phyloP scores from a whole-genome alignment of 2,329 filamentous ascomycete genomes.

The Nemania sp. region DNA sequence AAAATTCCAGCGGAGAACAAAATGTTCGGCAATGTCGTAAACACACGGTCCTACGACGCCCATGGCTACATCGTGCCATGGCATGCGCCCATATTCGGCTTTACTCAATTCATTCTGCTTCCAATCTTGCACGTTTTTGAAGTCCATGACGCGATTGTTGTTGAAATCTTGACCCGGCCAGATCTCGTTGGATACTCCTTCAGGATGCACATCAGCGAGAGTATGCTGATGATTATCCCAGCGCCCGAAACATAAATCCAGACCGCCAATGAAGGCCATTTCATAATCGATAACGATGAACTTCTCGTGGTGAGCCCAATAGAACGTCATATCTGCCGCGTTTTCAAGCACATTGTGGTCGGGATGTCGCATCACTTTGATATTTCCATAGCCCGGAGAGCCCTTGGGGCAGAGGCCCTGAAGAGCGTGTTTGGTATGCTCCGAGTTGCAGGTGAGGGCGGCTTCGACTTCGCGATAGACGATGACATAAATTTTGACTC shows the following conservation, averaged over 20 bases:
- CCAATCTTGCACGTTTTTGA: slow-evolving; percentile 88
- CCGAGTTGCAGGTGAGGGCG: slow-evolving; percentile 87
- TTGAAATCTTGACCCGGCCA: slow-evolving; percentile 98
- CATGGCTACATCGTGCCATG: slow-evolving; percentile 97
- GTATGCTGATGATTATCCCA: slow-evolving; percentile 90
- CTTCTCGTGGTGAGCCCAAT: slow-evolving; percentile 98
- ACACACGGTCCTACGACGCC: slow-evolving; percentile 86
- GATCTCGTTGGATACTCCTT: slow-evolving; percentile 77
- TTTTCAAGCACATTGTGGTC: slow-evolving; percentile 96
- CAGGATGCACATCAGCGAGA: slow-evolving; percentile 84
- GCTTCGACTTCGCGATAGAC: slow-evolving; percentile 89
- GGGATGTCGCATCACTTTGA: slow-evolving; percentile 84
- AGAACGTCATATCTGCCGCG: slow-evolving; percentile 92
- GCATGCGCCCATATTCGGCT: slow-evolving; percentile 90
- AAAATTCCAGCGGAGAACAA: slow-evolving; percentile 94
- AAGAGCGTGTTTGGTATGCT: slow-evolving; percentile 87
- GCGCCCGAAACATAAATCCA: slow-evolving; percentile 93
- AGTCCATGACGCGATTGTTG: slow-evolving; percentile 96
- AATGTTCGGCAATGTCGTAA: slow-evolving; percentile 94
- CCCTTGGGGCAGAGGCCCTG: slow-evolving; percentile 80
- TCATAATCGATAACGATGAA: slow-evolving; percentile 94
- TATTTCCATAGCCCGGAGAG: slow-evolving; percentile 82
- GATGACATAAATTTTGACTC: slow-evolving; percentile 91
- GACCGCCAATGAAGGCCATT: slow-evolving; percentile 87
- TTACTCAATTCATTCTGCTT: slow-evolving; percentile 91